These are phyloP conservation scores for Melampsora americana DNA, from an alignment of 1,284 basidiomycete species.

Conservation along the genomic window DNA sequence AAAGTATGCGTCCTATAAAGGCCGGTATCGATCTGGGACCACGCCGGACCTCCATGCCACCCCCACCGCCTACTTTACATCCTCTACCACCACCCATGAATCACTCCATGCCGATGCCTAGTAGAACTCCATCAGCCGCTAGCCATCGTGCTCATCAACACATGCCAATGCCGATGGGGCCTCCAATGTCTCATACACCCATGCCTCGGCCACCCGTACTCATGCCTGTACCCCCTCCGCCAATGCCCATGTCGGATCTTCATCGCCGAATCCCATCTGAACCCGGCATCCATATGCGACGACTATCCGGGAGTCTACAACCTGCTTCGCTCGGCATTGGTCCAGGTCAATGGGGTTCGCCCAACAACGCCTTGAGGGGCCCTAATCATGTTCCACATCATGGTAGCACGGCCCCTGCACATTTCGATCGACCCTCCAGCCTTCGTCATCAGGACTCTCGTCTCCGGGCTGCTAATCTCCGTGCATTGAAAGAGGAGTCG, in stretches of 20 bases:
- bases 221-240: conserved; percentile 24
- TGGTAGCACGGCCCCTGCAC: neutral
- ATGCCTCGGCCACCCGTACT: neutral
- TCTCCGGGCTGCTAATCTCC: neutral
- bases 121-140: too few species aligned
- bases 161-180: neutral
- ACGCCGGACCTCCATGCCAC: neutral
- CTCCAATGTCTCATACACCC: conserved; percentile 3
- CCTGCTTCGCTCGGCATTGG: conserved; percentile 18
- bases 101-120: too few species aligned
- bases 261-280: conserved; percentile 16
- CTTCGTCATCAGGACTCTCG: conserved; percentile 5
- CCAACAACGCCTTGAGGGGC: neutral
- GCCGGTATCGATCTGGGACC: conserved; percentile 11
- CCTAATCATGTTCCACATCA: neutral
- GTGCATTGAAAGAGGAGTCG: conserved; percentile 12
- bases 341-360: conserved; percentile 5
- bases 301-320: conserved; percentile 25
- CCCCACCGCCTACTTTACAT: neutral
- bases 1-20: conserved; percentile 21
- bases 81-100: conserved; percentile 12
- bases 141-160: too few species aligned
- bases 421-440: conserved; percentile 14
- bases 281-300: conserved; percentile 20
- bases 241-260: neutral